Evolutionary conservation across 2,329 filamentous ascomycete species (phyloP), one percentile per base, ranked within the genome.

Genomic region (Stachybotrys chartarum): DNA sequence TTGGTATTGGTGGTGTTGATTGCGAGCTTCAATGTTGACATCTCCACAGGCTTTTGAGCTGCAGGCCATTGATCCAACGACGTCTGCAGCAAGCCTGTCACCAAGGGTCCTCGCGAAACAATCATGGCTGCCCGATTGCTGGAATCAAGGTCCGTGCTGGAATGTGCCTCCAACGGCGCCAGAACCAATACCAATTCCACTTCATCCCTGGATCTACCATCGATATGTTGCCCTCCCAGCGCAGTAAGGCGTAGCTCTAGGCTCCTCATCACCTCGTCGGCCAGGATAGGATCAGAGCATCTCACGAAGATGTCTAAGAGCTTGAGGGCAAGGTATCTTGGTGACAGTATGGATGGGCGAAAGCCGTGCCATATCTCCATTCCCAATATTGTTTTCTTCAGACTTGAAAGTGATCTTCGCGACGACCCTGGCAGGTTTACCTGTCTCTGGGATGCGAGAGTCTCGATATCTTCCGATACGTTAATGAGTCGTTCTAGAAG

Each of bases 1-100:
- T 89, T 88, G 62, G 91, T 90, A 73, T 96, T 96, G 8, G 91
- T 94, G 52, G 92, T 79, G 64, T 96, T 96, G 59, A 96, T 80
- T 42, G 90, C 86, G 5, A 97, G 78, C 55, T 89, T 74, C 42
- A 74, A 59, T 3, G 63, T 61, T 7, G 65, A 59, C 6, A 64
- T 66, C 52, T 70, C 63, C 30, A 70, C 52, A 17, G 64, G 58
- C 1, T 62, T 57, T 8, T 61, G 63, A 18, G 63, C 60, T 7
- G 59, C 61, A 14, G 68, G 64, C 70, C 71, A 73, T 16, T 59
- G 55, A 14, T 61, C 56, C 5, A 72, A 62, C 44, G 63, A 61
- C 32, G 57, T 61, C 46, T 59, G 61, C 10, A 73, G 62, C n/a
- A 72, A 67, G 1, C 58, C 60, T 8, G 65, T 63, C 31, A 68